Percentiles rank a stretch among this genome's conserved stretches.
Conservation (phyloP, 495 filamentous ascomycete species). For the Lasiosphaeriaceae sp. region DNA sequence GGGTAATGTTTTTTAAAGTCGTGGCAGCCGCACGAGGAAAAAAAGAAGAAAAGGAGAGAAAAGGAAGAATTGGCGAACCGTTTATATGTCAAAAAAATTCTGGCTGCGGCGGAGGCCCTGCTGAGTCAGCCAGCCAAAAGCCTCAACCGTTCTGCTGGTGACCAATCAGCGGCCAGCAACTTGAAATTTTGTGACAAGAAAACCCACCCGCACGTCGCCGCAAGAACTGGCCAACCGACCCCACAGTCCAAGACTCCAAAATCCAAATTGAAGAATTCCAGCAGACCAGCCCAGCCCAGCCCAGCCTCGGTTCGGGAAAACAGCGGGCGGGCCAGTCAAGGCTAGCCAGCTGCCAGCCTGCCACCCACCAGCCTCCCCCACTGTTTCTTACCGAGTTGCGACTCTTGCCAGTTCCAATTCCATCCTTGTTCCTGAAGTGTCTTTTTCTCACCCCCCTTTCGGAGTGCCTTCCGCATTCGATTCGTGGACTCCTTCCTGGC, state of each 20-base stretch:
- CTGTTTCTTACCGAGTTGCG: background rate
- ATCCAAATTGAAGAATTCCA: no score
- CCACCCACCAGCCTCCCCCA: conserved; percentile 3
- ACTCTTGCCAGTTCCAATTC: no score
- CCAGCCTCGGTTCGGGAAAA: background rate
- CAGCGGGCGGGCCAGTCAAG: no score
- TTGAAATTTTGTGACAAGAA: no score
- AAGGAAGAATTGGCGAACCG: conserved; percentile 14
- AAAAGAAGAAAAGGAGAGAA: conserved; percentile 25
- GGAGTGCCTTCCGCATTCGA: conserved; percentile 29
- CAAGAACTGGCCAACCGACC: conserved; percentile 12
- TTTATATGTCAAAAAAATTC: conserved; percentile 16
- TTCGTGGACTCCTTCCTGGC: conserved; percentile 10
- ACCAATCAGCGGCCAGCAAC: background rate
- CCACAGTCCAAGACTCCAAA: background rate
- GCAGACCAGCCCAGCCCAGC: no score
- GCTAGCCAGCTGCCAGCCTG: no score
- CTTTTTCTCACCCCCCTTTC: conserved; percentile 1
- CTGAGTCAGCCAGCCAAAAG: conserved; percentile 9
- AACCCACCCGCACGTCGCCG: background rate
- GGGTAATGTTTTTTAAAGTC: conserved; percentile 37
- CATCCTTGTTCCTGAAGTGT: no score
- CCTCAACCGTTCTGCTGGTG: background rate
- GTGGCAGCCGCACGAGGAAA: conserved; percentile 36
- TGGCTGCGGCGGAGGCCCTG: conserved; percentile 4